A percentile compares a stretch with the other conserved stretches of the same genome.
phyloP scores from a whole-genome alignment of 805 yeast genomes.

The Lachancea mirantina region DNA sequence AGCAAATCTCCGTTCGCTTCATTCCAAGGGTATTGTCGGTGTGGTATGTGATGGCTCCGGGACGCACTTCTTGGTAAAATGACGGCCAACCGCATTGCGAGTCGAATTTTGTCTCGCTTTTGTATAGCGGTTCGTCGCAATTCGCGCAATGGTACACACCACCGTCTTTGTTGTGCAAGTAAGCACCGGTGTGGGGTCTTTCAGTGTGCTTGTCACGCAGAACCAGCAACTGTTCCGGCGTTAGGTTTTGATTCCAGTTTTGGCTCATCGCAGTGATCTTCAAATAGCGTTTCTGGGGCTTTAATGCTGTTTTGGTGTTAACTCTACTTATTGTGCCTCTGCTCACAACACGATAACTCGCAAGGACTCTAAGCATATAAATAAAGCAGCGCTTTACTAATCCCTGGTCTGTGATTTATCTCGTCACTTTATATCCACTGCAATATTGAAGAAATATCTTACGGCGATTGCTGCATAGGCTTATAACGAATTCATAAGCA shows the following conservation, averaged over 20 bases:
- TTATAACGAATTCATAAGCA: too few species aligned
- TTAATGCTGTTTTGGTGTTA: too few species aligned
- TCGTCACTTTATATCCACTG: too few species aligned
- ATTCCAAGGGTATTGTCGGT: conserved; percentile 65
- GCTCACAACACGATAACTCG: too few species aligned
- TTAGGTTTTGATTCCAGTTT: conserved; percentile 72
- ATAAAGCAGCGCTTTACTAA: too few species aligned
- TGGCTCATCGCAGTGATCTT: conserved; percentile 6
- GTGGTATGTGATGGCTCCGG: conserved; percentile 60
- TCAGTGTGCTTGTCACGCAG: conserved; percentile 57
- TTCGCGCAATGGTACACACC: conserved; percentile 85
- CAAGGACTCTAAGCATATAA: too few species aligned
- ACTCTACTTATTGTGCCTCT: too few species aligned
- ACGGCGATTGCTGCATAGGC: too few species aligned
- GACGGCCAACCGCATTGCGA: conserved; percentile 99
- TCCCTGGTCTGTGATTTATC: too few species aligned
- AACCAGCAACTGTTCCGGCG: conserved; percentile 72
- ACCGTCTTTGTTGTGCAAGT: conserved; percentile 27
- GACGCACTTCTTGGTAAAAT: conserved; percentile 73
- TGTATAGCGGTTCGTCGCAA: conserved; percentile 73
- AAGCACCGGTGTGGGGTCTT: conserved; percentile 37
- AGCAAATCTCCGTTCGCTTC: conserved; percentile 83
- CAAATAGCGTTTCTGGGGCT: too few species aligned
- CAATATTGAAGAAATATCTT: too few species aligned
- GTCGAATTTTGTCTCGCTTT: conserved; percentile 72